Evolutionary conservation across 2,329 filamentous ascomycete genomes (phyloP).

Genomic region (Sordariomycetes sp.): DNA sequence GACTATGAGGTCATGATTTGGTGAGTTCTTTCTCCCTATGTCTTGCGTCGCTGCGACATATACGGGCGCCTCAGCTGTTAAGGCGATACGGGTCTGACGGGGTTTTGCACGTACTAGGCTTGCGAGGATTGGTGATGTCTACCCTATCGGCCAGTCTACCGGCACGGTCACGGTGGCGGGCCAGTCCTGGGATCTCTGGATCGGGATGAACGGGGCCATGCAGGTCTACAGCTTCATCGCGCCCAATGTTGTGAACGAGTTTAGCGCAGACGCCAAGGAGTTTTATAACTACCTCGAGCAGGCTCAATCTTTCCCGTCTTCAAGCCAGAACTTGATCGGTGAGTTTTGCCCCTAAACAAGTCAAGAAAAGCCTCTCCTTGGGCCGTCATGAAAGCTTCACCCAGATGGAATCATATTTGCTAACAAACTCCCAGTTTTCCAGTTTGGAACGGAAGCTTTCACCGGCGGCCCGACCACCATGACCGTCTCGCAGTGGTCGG

Average conservation of each 20-base stretch:
- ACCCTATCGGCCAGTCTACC: conserved; percentile 24
- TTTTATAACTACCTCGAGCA: conserved; percentile 46
- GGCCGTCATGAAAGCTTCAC: not conserved
- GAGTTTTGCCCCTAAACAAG: conserved; percentile 6
- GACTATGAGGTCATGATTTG: conserved; percentile 57
- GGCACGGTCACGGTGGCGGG: conserved; percentile 43
- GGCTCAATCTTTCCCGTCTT: conserved; percentile 33
- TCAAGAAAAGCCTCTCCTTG: too few relatives aligned
- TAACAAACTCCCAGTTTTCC: conserved; percentile 10
- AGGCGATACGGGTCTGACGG: not conserved
- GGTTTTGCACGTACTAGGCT: conserved; percentile 8
- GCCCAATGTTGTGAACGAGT: conserved; percentile 32
- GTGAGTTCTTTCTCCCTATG: conserved; percentile 7
- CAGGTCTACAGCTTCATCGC: conserved; percentile 47
- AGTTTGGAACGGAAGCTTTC: conserved; percentile 43
- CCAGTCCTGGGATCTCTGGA: conserved; percentile 45
- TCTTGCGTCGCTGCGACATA: not conserved
- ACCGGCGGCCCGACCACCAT: conserved; percentile 26
- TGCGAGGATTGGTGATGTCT: conserved; percentile 9
- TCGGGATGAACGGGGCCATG: conserved; percentile 47
- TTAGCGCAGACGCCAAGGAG: conserved; percentile 43
- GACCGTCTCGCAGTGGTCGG: conserved; percentile 2
- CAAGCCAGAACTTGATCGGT: conserved; percentile 36
- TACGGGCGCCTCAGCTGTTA: not conserved
- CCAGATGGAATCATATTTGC: not conserved